Conservation (phyloP, 805 yeast genomes). For the Candida easanensis region DNA sequence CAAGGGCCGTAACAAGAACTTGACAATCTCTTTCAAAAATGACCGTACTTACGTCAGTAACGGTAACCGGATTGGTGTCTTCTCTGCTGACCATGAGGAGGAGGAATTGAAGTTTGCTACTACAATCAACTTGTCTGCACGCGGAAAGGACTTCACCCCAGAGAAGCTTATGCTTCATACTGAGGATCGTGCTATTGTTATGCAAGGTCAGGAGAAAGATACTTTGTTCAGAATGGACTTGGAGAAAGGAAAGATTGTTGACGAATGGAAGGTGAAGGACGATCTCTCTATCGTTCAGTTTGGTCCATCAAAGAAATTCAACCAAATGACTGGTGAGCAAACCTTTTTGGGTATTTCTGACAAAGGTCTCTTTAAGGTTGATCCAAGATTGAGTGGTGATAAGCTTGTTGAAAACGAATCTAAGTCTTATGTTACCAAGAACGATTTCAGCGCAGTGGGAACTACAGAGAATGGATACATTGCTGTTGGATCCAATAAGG, state of each 20-base stretch:
- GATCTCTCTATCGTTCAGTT: constrained; percentile 49
- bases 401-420: constrained; percentile 58
- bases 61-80: constrained; percentile 78
- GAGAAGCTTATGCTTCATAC: constrained; percentile 71
- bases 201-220: constrained; percentile 53
- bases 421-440: constrained; percentile 49
- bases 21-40: constrained; percentile 68
- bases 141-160: constrained; percentile 55
- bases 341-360: constrained; percentile 69
- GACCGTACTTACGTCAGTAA: constrained; percentile 78
- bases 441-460: constrained; percentile 32
- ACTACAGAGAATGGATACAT: constrained; percentile 73
- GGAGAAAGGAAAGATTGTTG: constrained; percentile 77
- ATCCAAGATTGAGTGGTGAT: constrained; percentile 64
- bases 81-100: constrained; percentile 53
- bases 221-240: constrained; percentile 73
- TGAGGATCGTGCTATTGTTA: constrained; percentile 64
- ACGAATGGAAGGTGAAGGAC: constrained; percentile 69
- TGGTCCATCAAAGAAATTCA: constrained; percentile 71
- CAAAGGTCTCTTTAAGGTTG: constrained; percentile 69
- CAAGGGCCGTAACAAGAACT: constrained; percentile 52
- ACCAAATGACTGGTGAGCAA: constrained; percentile 70
- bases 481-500: constrained; percentile 73
- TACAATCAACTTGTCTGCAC: constrained; percentile 57
- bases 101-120: constrained; percentile 57